A percentile compares a stretch with the other conserved stretches of the same genome.
Conservation (phyloP, 2,329 filamentous ascomycete species). For the Ascochyta lentis region DNA sequence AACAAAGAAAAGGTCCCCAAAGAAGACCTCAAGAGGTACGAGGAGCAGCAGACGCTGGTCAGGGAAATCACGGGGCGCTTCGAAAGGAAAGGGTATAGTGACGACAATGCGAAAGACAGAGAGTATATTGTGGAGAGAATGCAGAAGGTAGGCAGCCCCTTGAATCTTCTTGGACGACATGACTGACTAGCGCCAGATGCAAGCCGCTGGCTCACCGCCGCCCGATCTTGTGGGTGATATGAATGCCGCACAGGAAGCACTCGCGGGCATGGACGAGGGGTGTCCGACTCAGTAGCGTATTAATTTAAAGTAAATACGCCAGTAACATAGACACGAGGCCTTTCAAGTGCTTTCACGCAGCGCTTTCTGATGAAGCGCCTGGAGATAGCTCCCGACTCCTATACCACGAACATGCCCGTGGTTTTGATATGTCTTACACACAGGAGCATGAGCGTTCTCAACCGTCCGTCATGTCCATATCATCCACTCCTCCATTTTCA, state of each 20-base stretch:
- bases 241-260: slow-evolving; percentile 76
- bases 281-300: slow-evolving; percentile 66
- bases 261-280: slow-evolving; percentile 62
- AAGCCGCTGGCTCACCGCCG: slow-evolving; percentile 89
- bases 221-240: slow-evolving; percentile 90
- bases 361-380: neutral
- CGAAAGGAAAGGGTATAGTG: slow-evolving; percentile 79
- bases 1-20: slow-evolving; percentile 69
- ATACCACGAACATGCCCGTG: neutral
- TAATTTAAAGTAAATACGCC: slow-evolving; percentile 5
- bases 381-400: neutral
- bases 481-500: slow-evolving; percentile 31
- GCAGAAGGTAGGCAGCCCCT: slow-evolving; percentile 74
- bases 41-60: slow-evolving; percentile 80
- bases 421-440: neutral
- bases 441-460: slow-evolving; percentile 13
- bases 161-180: neutral
- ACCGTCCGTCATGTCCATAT: slow-evolving; percentile 43
- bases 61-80: slow-evolving; percentile 88
- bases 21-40: slow-evolving; percentile 80
- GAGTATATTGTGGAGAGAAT: slow-evolving; percentile 97
- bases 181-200: slow-evolving; percentile 71
- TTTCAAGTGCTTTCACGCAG: neutral
- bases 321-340: neutral
- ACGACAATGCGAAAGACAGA: slow-evolving; percentile 79